Percentiles rank a stretch among this genome's conserved stretches.
Evolutionary conservation across 495 filamentous ascomycete genomes (phyloP).

Genomic region (Pyronema omphalodes): DNA sequence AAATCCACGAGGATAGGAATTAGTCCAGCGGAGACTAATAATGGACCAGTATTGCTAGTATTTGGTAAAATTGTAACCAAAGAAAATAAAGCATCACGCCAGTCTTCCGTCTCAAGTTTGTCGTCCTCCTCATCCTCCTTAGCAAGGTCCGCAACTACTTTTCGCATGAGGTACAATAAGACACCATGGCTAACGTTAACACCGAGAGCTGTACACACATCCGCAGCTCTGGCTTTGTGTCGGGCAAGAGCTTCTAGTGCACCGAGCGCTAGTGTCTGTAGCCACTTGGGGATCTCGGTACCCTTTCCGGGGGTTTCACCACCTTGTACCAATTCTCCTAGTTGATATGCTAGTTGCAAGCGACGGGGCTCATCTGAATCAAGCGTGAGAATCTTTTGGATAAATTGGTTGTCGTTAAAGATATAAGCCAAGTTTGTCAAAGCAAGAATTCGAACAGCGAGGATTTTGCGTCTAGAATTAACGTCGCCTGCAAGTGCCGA

Average conservation of each 20-base stretch:
- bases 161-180: conserved; percentile 81
- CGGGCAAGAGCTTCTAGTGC: conserved; percentile 65
- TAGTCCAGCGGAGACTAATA: conserved; percentile 68
- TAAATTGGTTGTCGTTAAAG: conserved; percentile 56
- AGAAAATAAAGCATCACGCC: conserved; percentile 73
- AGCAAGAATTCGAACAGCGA: conserved; percentile 67
- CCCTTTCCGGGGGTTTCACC: conserved; percentile 45
- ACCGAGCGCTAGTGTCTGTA: conserved; percentile 69
- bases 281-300: conserved; percentile 41
- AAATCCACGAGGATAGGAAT: conserved; percentile 81
- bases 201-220: conserved; percentile 71
- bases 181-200: conserved; percentile 92
- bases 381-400: conserved; percentile 65
- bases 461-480: conserved; percentile 51
- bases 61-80: conserved; percentile 60
- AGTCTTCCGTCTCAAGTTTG: conserved; percentile 51
- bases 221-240: conserved; percentile 53
- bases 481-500: conserved; percentile 49
- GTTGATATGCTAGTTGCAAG: conserved; percentile 77
- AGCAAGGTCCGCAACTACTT: conserved; percentile 62
- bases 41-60: conserved; percentile 33
- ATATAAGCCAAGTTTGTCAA: conserved; percentile 87
- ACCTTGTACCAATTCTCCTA: conserved; percentile 73
- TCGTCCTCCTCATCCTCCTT: conserved; percentile 40
- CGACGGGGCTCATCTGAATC: conserved; percentile 82